These are phyloP conservation scores for Plantago major DNA, from an alignment of 257 asterid species.

Conservation along the genomic window DNA sequence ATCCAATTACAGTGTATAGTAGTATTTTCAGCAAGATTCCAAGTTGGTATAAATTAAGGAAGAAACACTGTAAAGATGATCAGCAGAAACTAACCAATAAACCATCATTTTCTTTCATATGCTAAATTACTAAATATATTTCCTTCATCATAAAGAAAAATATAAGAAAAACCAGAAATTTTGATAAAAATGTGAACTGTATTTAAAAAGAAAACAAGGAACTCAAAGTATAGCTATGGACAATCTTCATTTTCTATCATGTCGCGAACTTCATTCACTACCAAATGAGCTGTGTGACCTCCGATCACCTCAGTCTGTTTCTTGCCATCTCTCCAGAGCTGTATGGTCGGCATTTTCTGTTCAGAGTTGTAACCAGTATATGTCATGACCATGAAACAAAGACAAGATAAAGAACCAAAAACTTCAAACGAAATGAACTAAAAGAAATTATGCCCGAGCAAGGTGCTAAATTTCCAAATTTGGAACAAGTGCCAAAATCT, in stretches of 20 bases:
- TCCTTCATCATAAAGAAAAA: not conserved
- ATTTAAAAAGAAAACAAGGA: not conserved
- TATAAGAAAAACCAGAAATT: not conserved
- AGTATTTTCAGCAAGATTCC: no score
- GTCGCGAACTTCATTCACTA: slow-evolving; percentile 70
- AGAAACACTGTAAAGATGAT: no score
- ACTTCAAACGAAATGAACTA: slow-evolving; percentile 1
- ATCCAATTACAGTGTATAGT: no score
- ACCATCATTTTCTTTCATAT: not conserved
- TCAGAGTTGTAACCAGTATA: slow-evolving; percentile 25
- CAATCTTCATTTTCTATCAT: slow-evolving; percentile 63
- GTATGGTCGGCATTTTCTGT: slow-evolving; percentile 96
- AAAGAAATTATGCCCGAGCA: not conserved
- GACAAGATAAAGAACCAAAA: slow-evolving; percentile 19
- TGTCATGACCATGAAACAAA: slow-evolving; percentile 32
- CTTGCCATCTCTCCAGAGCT: slow-evolving; percentile 87
- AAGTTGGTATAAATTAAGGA: no score
- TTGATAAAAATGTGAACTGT: not conserved
- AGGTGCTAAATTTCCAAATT: no score
- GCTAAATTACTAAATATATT: not conserved
- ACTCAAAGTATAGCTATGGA: not conserved
- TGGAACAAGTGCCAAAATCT: not conserved
- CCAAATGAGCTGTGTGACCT: slow-evolving; percentile 76
- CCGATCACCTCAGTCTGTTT: slow-evolving; percentile 86
- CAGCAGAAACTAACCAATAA: not conserved